These are phyloP conservation scores for Ustilago hordei DNA, from an alignment of 1,284 basidiomycete species.

Conservation along the genomic window DNA sequence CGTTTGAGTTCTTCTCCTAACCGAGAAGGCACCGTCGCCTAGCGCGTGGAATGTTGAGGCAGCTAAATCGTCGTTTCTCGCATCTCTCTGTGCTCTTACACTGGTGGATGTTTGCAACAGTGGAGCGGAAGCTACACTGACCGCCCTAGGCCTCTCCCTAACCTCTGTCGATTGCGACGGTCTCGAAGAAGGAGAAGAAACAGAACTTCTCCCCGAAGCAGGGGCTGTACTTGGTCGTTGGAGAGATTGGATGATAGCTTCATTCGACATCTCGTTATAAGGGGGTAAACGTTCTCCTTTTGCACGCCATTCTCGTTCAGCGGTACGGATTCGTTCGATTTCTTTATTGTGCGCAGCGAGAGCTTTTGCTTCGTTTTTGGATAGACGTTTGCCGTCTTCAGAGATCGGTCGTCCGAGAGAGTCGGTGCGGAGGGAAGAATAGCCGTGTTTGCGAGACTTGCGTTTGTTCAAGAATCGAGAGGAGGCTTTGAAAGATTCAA, in stretches of 20 bases:
- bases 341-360: constrained; percentile 44
- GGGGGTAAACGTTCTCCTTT: constrained; percentile 39
- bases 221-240: constrained; percentile 35
- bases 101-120: background rate
- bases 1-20: constrained; percentile 31
- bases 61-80: constrained; percentile 28
- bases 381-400: constrained; percentile 42
- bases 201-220: constrained; percentile 11
- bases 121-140: constrained; percentile 26
- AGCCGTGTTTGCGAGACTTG: constrained; percentile 51
- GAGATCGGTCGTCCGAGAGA: constrained; percentile 40
- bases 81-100: constrained; percentile 20
- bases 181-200: background rate
- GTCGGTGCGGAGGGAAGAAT: constrained; percentile 45
- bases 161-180: background rate
- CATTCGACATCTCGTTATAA: constrained; percentile 39
- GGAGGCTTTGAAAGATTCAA: constrained; percentile 49
- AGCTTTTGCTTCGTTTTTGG: constrained; percentile 49
- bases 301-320: constrained; percentile 49
- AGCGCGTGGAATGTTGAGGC: constrained; percentile 24
- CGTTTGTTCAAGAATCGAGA: constrained; percentile 43
- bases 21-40: constrained; percentile 30
- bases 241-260: constrained; percentile 38
- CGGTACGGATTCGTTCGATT: constrained; percentile 47
- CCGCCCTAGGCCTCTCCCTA: constrained; percentile 19